These are phyloP conservation scores for Mucor piriformis DNA, from an alignment of 371 early-diverging fungal species.

Conservation along the genomic window DNA sequence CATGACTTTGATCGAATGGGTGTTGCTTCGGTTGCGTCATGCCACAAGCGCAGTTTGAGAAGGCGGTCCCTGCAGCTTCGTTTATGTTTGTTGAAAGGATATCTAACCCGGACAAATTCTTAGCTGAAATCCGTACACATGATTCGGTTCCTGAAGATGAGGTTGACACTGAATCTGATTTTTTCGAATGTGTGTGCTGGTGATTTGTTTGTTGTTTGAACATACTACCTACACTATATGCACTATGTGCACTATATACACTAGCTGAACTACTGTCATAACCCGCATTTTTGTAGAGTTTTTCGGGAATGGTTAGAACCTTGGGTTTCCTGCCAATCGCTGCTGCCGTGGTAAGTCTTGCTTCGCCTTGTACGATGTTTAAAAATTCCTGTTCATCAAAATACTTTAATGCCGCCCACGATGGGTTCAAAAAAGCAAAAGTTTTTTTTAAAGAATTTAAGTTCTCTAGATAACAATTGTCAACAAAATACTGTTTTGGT, in stretches of 20 bases:
- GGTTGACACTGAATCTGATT: too few relatives aligned
- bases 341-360: slow-evolving; percentile 2
- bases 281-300: neutral
- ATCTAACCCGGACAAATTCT: slow-evolving; percentile 18
- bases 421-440: slow-evolving; percentile 36
- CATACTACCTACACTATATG: neutral
- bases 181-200: neutral
- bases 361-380: slow-evolving; percentile 35
- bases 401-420: slow-evolving; percentile 39
- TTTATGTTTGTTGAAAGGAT: neutral
- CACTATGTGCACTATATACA: neutral
- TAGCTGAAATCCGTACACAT: neutral
- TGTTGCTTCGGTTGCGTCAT: neutral
- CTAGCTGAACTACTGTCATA: neutral
- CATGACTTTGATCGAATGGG: neutral
- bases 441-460: slow-evolving; percentile 27
- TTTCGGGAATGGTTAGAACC: slow-evolving; percentile 1
- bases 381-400: slow-evolving; percentile 44
- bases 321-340: slow-evolving; percentile 33
- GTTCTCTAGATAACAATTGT: slow-evolving; percentile 16
- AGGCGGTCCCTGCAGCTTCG: too few relatives aligned
- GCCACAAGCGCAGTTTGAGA: neutral
- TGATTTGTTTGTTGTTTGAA: slow-evolving; percentile 1
- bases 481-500: neutral
- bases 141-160: neutral